Evolutionary conservation across 106 monocot species (phyloP), one percentile per base, ranked within the genome.

Genomic region (Acorus gramineus): DNA sequence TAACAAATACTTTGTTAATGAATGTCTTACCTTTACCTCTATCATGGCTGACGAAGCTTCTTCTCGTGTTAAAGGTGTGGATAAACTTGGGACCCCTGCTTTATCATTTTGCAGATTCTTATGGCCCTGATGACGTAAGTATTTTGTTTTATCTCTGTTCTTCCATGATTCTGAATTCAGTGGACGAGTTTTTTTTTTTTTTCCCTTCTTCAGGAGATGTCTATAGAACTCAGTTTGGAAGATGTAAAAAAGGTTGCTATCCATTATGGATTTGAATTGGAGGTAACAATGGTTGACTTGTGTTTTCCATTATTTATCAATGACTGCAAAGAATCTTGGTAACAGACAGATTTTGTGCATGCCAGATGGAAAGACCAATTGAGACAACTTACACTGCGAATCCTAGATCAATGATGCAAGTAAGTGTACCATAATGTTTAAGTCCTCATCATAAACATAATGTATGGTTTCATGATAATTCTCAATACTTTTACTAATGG

Each of bases 21-120:
- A 28, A 28, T 28, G 28, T 28, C 28, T 28, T 28, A 28, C 1
- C 28, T 28, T 28, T 28, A 28, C 28, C 28, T 28, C 28, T 28
- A 28, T 28, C 28, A 28, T 28, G 28, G 28, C 28, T 28, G 28
- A 28, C 28, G 28, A 12, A 11, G 6, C 13, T 53, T 54, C 10
- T 7, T 42, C 56, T 67, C 28, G 28, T 28, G 28, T 28, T 28
- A 66, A 65, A 96, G 96, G 84, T 91, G 11, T 96, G 96, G 96
- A 88, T 96, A 74, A 96, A 96, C 56, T 60, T 96, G 60, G 90
- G 96, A 7, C 96, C 96, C 13, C 69, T 96, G 46, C 85, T 96
- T 4, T 96, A 96, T 79, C 96, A 96, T 76, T 96, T 96, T 83
- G 90, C 96, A 11, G 96, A 96, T 61, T 47, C 87, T 11, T 91